A percentile compares a stretch with the other conserved stretches of the same genome.
Evolutionary conservation across 2,329 filamentous ascomycete species (phyloP).

Genomic region (Lizonia empirigonia): DNA sequence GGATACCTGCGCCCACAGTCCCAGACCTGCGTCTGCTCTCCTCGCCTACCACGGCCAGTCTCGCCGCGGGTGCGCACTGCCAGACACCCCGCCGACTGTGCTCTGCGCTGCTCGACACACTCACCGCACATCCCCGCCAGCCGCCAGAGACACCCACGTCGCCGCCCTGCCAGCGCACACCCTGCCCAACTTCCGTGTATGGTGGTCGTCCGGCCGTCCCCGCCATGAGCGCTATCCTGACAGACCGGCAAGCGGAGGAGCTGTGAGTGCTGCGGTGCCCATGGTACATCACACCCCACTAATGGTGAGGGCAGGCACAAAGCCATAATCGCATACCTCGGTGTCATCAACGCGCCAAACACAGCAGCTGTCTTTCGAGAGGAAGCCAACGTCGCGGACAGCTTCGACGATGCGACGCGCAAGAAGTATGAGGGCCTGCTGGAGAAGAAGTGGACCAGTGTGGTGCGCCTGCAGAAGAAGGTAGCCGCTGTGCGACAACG

Average conservation of each 20-base stretch:
- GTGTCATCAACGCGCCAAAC: constrained; percentile 71
- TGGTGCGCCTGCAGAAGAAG: constrained; percentile 95
- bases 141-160: constrained; percentile 23
- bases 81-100: constrained; percentile 5
- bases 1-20: not conserved
- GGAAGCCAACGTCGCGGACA: constrained; percentile 74
- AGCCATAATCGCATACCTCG: constrained; percentile 87
- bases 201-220: constrained; percentile 35
- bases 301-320: constrained; percentile 70
- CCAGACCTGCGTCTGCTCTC: not conserved
- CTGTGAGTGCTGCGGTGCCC: constrained; percentile 66
- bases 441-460: constrained; percentile 98
- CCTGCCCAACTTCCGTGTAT: constrained; percentile 30
- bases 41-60: not conserved
- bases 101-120: constrained; percentile 14
- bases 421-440: constrained; percentile 95
- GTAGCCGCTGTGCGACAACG: constrained; percentile 50
- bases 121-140: constrained; percentile 32
- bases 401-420: constrained; percentile 77
- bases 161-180: constrained; percentile 8
- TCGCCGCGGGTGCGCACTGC: constrained; percentile 1
- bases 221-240: constrained; percentile 76
- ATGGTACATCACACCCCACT: constrained; percentile 16
- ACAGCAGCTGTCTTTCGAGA: constrained; percentile 74
- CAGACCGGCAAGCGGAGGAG: constrained; percentile 82